These are phyloP conservation scores for Eucalyptus erythrocorys DNA, from an alignment of 345 rosid species.

Conservation along the genomic window DNA sequence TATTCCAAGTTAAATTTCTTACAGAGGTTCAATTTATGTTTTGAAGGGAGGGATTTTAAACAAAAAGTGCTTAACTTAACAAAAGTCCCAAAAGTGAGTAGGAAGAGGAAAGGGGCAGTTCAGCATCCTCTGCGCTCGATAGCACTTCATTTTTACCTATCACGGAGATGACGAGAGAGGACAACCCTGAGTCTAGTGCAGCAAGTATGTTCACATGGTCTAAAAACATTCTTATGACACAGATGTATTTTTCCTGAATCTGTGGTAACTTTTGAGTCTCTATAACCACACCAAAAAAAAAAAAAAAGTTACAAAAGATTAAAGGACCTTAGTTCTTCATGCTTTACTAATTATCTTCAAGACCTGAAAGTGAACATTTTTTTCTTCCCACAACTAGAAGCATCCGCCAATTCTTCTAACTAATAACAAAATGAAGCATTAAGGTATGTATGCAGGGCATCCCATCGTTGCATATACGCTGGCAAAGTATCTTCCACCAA, in stretches of 20 bases:
- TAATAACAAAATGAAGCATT: background rate
- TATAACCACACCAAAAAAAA: background rate
- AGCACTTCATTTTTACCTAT: background rate
- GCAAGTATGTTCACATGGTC: background rate
- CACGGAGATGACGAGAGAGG: background rate
- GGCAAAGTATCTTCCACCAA: background rate
- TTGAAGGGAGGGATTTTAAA: background rate
- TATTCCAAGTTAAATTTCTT: background rate
- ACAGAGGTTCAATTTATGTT: background rate
- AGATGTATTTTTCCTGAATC: background rate
- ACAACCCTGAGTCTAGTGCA: background rate
- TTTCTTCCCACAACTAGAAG: background rate
- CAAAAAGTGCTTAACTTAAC: background rate
- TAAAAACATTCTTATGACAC: background rate
- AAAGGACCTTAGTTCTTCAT: background rate
- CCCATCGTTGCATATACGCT: background rate
- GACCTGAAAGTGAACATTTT: background rate
- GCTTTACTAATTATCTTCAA: background rate
- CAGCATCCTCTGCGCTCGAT: background rate
- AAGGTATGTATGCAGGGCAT: background rate
- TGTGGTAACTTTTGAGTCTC: background rate
- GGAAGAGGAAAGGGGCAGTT: background rate
- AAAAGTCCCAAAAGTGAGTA: background rate
- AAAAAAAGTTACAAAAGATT: background rate
- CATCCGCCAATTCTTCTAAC: background rate